These are phyloP conservation scores for Scutellaria galericulata DNA, from an alignment of 257 asterid species.

Conservation along the genomic window DNA sequence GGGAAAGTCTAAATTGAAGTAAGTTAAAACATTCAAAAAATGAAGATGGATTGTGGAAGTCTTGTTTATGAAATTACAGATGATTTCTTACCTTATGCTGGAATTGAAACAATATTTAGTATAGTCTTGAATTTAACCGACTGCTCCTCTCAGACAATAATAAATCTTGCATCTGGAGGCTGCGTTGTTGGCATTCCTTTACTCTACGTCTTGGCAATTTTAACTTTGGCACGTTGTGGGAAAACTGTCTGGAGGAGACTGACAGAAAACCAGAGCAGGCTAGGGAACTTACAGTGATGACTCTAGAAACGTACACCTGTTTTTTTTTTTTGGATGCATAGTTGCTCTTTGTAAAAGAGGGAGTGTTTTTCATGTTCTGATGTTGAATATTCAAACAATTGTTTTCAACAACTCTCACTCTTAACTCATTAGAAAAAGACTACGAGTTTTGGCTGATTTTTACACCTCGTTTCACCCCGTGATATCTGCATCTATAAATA, in stretches of 20 bases:
- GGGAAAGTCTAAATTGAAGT: no score
- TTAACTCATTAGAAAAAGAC: no score
- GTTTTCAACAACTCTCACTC: background rate
- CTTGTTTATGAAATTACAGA: background rate
- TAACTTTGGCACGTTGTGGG: slow-evolving; percentile 69
- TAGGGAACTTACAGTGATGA: slow-evolving; percentile 39
- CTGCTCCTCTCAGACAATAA: slow-evolving; percentile 62
- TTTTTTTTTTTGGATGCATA: background rate
- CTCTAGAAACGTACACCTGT: background rate
- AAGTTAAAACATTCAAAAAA: background rate
- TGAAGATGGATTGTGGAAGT: background rate
- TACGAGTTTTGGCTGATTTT: no score
- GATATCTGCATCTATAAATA: no score
- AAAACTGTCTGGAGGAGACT: slow-evolving; percentile 74
- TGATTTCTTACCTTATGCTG: background rate
- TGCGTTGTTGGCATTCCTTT: slow-evolving; percentile 85
- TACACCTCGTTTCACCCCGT: no score
- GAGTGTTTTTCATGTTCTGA: background rate
- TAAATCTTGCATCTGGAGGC: slow-evolving; percentile 82
- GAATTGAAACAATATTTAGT: background rate
- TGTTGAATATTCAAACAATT: background rate
- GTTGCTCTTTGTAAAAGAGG: slow-evolving; percentile 18
- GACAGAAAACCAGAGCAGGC: slow-evolving; percentile 54
- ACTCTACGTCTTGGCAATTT: slow-evolving; percentile 56
- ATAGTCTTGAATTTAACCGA: slow-evolving; percentile 21